Evolutionary conservation across 495 filamentous ascomycete genomes (phyloP).

Genomic region (Lindgomyces ingoldianus): DNA sequence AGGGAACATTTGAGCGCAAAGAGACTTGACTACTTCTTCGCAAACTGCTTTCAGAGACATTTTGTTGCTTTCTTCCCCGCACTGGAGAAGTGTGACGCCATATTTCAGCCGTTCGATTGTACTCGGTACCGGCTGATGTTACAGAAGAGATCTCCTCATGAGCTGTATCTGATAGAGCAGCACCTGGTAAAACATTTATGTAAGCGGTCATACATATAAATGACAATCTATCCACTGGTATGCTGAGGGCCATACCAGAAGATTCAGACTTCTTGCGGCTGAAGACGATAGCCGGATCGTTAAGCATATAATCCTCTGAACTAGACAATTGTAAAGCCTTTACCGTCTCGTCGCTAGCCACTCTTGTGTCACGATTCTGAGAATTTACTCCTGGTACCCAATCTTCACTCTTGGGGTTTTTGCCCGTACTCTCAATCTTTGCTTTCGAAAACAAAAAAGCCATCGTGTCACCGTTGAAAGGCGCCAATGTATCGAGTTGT

Average conservation of each 20-base stretch:
- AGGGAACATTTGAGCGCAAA: not conserved
- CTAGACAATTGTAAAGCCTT: not conserved
- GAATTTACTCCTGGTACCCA: not conserved
- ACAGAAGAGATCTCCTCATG: not conserved
- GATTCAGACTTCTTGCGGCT: constrained; percentile 7
- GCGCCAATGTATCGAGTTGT: not conserved
- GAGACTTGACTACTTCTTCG: not conserved
- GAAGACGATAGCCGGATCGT: constrained; percentile 17
- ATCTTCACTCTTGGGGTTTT: not conserved
- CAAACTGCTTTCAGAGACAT: not conserved
- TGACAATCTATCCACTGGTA: not conserved
- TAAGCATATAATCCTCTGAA: not conserved
- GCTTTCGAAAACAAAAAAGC: not conserved
- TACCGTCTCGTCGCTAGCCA: not conserved
- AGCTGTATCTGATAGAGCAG: not conserved
- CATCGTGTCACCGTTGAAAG: not conserved
- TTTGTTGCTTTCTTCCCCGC: not conserved
- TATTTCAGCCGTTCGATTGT: not conserved
- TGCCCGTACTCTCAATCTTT: not conserved
- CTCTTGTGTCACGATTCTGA: not conserved
- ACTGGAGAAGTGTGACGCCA: not conserved
- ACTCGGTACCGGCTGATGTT: not conserved
- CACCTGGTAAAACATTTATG: constrained; percentile 2
- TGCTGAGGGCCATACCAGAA: constrained; percentile 8
- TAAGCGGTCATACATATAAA: constrained; percentile 13